Conservation (phyloP, 306 rosid genomes). For the Cucumis melo region DNA sequence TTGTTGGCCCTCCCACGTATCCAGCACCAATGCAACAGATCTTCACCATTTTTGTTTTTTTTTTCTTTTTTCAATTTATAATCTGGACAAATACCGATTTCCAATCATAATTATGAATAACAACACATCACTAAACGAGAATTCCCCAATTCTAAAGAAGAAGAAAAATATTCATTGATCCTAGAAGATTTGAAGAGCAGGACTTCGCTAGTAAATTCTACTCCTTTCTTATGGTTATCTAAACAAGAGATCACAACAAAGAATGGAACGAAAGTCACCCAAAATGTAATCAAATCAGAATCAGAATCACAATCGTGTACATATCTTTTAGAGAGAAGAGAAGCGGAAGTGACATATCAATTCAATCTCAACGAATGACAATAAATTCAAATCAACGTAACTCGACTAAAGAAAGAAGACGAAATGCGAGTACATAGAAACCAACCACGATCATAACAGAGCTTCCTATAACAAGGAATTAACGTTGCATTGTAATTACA, state of each 20-base stretch:
- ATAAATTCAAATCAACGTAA: neutral
- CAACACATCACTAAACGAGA: neutral
- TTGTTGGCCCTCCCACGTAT: slow-evolving; percentile 97
- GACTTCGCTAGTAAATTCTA: neutral
- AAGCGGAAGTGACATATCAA: neutral
- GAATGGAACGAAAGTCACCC: neutral
- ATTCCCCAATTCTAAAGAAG: neutral
- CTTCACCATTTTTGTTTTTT: slow-evolving; percentile 77
- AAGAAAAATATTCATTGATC: neutral
- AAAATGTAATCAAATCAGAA: neutral
- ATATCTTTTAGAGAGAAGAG: neutral
- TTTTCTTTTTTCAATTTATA: slow-evolving; percentile 17
- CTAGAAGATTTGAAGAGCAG: slow-evolving; percentile 2
- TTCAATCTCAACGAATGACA: neutral
- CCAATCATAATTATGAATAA: neutral
- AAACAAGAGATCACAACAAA: neutral
- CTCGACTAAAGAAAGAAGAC: neutral
- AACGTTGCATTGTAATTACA: neutral
- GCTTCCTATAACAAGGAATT: slow-evolving; percentile 9
- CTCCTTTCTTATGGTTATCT: neutral
- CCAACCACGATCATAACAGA: neutral
- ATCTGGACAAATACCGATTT: slow-evolving; percentile 27
- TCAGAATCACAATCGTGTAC: neutral
- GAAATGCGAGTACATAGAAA: neutral
- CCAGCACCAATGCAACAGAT: slow-evolving; percentile 99